These are phyloP conservation scores for Phytophthora capsici DNA, from an alignment of 352 stramenopile species.

Conservation along the genomic window DNA sequence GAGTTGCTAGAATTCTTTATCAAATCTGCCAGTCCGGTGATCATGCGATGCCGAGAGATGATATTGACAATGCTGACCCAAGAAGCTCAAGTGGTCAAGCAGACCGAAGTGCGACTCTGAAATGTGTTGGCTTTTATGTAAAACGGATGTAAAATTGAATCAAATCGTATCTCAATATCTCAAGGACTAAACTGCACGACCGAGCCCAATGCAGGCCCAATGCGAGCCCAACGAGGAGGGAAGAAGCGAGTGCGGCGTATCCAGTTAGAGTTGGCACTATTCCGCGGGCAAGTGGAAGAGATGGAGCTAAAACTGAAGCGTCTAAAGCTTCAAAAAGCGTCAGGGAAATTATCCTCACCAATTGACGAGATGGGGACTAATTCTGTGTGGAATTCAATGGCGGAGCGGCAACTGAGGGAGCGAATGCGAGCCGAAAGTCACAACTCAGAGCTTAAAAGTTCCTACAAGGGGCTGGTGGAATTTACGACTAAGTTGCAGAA, in stretches of 20 bases:
- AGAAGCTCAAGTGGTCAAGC: constrained; percentile 19
- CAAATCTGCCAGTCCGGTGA: constrained; percentile 23
- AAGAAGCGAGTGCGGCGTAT: constrained; percentile 23
- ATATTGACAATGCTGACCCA: constrained; percentile 26
- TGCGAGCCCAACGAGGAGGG: background rate
- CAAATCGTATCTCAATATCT: too few species aligned
- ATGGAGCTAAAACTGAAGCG: constrained; percentile 35
- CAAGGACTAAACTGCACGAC: background rate
- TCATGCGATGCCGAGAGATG: constrained; percentile 33
- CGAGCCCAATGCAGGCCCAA: background rate
- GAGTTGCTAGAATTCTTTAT: constrained; percentile 35
- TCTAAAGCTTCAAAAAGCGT: background rate
- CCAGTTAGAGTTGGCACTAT: constrained; percentile 35
- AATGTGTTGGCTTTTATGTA: background rate
- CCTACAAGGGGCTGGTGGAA: background rate
- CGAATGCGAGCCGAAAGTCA: constrained; percentile 18
- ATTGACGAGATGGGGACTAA: too few species aligned
- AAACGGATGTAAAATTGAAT: constrained; percentile 9
- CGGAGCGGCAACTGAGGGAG: constrained; percentile 28
- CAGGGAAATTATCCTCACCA: background rate
- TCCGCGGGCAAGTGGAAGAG: constrained; percentile 30
- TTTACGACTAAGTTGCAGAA: constrained; percentile 4
- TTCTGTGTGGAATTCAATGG: constrained; percentile 23
- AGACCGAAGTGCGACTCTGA: constrained; percentile 30
- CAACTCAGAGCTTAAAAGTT: constrained; percentile 22